Evolutionary conservation across 1,284 basidiomycete genomes (phyloP).

Genomic region (Agroathelia rolfsii): DNA sequence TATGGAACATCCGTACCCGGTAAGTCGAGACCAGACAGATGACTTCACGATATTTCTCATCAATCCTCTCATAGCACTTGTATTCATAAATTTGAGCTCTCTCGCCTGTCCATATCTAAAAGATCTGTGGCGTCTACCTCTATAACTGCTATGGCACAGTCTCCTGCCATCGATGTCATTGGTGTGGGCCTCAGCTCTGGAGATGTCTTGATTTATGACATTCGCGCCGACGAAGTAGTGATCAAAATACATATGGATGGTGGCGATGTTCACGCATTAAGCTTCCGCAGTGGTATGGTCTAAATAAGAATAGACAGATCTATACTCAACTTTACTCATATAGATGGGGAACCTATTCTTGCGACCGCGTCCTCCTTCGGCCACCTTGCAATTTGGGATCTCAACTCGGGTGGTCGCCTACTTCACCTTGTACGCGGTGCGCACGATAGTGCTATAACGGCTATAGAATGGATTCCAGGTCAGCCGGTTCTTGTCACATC

Average conservation of each 20-base stretch:
- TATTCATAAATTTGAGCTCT: slow-evolving; percentile 51
- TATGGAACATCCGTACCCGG: slow-evolving; percentile 93
- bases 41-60: slow-evolving; percentile 1
- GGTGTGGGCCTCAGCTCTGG: slow-evolving; percentile 87
- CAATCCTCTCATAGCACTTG: slow-evolving; percentile 44
- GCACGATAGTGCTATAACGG: slow-evolving; percentile 75
- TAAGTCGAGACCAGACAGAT: too few species aligned
- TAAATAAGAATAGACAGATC: too few species aligned
- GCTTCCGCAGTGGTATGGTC: slow-evolving; percentile 83
- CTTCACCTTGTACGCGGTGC: slow-evolving; percentile 80
- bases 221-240: slow-evolving; percentile 81
- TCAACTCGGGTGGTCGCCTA: slow-evolving; percentile 72
- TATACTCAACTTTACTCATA: slow-evolving; percentile 3
- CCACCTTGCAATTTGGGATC: slow-evolving; percentile 85
- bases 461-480: slow-evolving; percentile 83
- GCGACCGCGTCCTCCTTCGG: slow-evolving; percentile 83
- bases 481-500: slow-evolving; percentile 84
- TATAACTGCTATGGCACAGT: slow-evolving; percentile 79
- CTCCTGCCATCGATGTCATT: slow-evolving; percentile 92
- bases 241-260: slow-evolving; percentile 86
- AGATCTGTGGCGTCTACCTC: slow-evolving; percentile 27
- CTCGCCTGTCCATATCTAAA: slow-evolving; percentile 36
- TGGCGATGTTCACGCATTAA: slow-evolving; percentile 64
- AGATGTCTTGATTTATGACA: slow-evolving; percentile 82
- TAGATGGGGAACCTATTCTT: slow-evolving; percentile 81